Percentiles rank a stretch among this genome's conserved stretches.
These are phyloP conservation scores for Fragosphaeria purpurea DNA, from an alignment of 2,329 filamentous ascomycete species.

Conservation along the genomic window DNA sequence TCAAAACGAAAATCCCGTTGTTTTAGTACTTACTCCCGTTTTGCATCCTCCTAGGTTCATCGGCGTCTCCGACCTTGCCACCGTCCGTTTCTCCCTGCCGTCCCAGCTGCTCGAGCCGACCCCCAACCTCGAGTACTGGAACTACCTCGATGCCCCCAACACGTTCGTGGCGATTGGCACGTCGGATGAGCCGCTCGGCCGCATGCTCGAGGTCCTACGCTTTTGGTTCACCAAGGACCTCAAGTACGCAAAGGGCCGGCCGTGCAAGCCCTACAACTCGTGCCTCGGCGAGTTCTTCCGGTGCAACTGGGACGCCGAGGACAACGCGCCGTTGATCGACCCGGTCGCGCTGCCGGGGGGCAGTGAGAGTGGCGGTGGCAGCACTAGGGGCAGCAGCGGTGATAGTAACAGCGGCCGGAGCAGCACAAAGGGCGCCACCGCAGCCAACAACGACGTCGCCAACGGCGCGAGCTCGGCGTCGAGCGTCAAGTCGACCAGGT, in stretches of 20 bases:
- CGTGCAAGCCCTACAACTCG: constrained; percentile 98
- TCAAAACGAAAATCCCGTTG: not conserved
- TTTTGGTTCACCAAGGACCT: constrained; percentile 99
- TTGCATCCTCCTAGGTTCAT: constrained; percentile 60
- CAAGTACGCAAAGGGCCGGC: constrained; percentile 97
- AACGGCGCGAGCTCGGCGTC: constrained; percentile 31
- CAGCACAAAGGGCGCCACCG: constrained; percentile 18
- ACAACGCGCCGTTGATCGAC: constrained; percentile 58
- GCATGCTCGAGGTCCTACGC: constrained; percentile 86
- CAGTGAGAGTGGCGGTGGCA: not conserved
- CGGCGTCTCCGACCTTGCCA: constrained; percentile 88
- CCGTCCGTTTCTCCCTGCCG: constrained; percentile 90
- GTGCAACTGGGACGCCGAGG: constrained; percentile 92
- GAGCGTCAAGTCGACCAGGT: constrained; percentile 32
- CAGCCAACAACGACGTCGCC: constrained; percentile 18
- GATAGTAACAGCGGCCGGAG: not conserved
- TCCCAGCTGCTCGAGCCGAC: constrained; percentile 93
- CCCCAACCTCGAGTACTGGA: constrained; percentile 98
- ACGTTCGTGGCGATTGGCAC: constrained; percentile 77
- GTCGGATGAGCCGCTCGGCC: constrained; percentile 80
- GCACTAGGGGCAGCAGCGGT: constrained; percentile 18
- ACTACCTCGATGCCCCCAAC: constrained; percentile 90
- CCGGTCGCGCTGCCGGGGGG: constrained; percentile 29
- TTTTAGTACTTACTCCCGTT: not conserved
- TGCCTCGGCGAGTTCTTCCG: constrained; percentile 94